Evolutionary conservation across 1,139 yeast genomes (phyloP).

Genomic region (Debaryomyces fabryi): DNA sequence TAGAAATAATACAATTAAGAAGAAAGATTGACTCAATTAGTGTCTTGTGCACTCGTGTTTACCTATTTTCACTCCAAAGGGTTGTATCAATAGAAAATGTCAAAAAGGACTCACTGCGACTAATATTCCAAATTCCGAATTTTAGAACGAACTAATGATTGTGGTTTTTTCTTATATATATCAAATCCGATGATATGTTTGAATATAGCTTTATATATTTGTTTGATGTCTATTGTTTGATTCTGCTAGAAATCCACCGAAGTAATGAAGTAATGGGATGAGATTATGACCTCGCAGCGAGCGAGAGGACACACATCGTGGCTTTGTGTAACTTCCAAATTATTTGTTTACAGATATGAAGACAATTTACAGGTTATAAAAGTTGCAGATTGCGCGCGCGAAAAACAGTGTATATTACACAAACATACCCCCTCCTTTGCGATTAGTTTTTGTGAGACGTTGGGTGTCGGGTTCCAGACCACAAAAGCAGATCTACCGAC

Average conservation of each 20-base stretch:
- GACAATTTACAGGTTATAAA: neutral
- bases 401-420: neutral
- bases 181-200: neutral
- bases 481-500: neutral
- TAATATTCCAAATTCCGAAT: neutral
- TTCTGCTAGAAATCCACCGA: neutral
- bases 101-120: constrained; percentile 2
- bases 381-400: neutral
- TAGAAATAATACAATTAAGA: constrained; percentile 1
- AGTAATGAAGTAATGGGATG: neutral
- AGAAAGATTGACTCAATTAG: neutral
- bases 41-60: neutral
- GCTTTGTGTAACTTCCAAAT: constrained; percentile 3
- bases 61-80: neutral
- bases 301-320: neutral
- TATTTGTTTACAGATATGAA: neutral
- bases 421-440: neutral
- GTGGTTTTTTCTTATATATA: neutral
- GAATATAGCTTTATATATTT: neutral
- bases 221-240: neutral
- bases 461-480: neutral
- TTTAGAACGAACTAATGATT: neutral
- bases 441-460: neutral
- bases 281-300: constrained; percentile 4
- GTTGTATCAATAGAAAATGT: constrained; percentile 7